Conservation (phyloP, 495 filamentous ascomycete species). For the Apiosordaria backusii region DNA sequence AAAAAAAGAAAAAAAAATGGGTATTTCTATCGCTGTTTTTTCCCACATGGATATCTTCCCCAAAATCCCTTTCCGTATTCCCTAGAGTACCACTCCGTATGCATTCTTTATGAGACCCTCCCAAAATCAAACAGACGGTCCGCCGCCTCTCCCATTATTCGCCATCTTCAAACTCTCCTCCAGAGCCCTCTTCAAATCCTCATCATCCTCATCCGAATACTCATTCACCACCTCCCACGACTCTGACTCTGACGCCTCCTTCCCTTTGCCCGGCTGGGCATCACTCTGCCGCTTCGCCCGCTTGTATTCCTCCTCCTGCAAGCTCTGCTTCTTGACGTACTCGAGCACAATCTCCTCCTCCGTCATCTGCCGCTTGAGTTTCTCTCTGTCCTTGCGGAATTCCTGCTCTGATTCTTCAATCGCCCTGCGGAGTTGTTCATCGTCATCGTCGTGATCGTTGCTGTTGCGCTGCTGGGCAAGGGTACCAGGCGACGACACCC, state of each 20-base stretch:
- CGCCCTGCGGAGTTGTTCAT: conserved; percentile 41
- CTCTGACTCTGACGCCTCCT: background rate
- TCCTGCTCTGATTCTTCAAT: conserved; percentile 47
- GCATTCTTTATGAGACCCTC: background rate
- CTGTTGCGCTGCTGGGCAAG: background rate
- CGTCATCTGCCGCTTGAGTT: conserved; percentile 43
- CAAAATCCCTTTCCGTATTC: background rate
- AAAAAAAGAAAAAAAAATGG: background rate
- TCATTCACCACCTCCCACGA: conserved; percentile 15
- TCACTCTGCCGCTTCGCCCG: background rate
- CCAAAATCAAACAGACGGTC: background rate
- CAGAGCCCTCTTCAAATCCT: conserved; percentile 44
- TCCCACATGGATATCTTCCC: background rate
- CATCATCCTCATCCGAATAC: conserved; percentile 37
- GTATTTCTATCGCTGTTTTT: background rate
- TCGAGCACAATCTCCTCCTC: conserved; percentile 75
- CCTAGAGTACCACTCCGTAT: background rate
- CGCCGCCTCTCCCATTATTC: background rate
- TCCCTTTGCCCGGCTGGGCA: conserved; percentile 19
- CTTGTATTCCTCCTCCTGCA: conserved; percentile 59
- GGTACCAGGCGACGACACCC: background rate
- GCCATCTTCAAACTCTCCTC: conserved; percentile 44
- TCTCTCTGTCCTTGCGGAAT: conserved; percentile 35
- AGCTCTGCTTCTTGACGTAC: conserved; percentile 73
- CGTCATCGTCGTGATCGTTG: conserved; percentile 27